Conservation (phyloP, 345 rosid species). For the Boechera stricta region DNA sequence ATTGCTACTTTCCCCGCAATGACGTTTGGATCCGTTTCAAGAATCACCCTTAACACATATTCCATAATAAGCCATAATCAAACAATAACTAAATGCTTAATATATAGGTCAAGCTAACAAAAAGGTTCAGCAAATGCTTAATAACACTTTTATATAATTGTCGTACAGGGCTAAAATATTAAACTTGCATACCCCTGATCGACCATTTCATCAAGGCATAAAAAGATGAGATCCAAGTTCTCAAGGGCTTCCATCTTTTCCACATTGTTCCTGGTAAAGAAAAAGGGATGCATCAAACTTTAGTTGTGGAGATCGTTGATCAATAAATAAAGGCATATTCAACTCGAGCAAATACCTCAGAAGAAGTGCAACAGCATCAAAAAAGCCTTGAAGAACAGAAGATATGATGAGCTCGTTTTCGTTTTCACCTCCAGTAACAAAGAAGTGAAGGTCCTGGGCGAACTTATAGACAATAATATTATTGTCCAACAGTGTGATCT, state of each 20-base stretch:
- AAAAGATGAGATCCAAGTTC: conserved; percentile 82
- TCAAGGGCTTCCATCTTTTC: conserved; percentile 92
- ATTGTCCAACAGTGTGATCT: conserved; percentile 73
- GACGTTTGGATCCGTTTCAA: conserved; percentile 79
- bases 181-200: conserved; percentile 74
- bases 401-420: conserved; percentile 88
- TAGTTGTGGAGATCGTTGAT: conserved; percentile 4
- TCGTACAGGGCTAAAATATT: neutral
- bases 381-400: conserved; percentile 82
- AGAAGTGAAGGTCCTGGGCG: conserved; percentile 90
- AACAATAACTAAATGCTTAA: conserved; percentile 13
- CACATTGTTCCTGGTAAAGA: conserved; percentile 62
- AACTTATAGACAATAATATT: conserved; percentile 77
- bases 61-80: conserved; percentile 20
- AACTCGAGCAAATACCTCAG: conserved; percentile 61
- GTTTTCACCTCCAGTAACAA: conserved; percentile 81
- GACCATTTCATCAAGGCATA: conserved; percentile 92
- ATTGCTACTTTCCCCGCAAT: conserved; percentile 90
- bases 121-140: conserved; percentile 1
- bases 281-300: conserved; percentile 24
- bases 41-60: conserved; percentile 66
- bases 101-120: neutral
- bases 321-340: neutral
- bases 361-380: conserved; percentile 77
- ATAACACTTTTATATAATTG: neutral